Percentiles rank a stretch among this genome's conserved stretches.
Evolutionary conservation across 2,329 filamentous ascomycete species (phyloP).

Genomic region (Aspergillus sp.): DNA sequence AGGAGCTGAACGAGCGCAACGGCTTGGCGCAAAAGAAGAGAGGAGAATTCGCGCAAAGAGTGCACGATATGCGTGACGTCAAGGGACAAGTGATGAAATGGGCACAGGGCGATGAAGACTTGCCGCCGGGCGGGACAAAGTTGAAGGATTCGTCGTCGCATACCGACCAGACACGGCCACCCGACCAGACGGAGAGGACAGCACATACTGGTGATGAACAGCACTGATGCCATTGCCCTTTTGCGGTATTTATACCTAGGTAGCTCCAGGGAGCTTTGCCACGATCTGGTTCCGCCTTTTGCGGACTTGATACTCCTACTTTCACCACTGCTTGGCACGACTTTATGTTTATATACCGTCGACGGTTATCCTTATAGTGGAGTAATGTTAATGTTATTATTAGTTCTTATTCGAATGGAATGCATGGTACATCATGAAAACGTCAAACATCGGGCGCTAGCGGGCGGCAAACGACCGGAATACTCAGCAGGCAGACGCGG

Average conservation of each 20-base stretch:
- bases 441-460: neutral
- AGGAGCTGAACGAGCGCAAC: constrained; percentile 56
- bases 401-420: neutral
- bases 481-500: neutral
- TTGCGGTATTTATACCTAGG: neutral
- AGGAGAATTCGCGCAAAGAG: constrained; percentile 33
- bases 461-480: neutral
- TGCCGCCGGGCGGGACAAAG: neutral
- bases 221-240: neutral
- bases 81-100: constrained; percentile 43
- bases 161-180: neutral
- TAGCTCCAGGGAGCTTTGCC: neutral
- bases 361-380: neutral
- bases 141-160: neutral
- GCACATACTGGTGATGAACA: neutral
- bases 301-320: neutral
- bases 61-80: constrained; percentile 44
- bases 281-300: neutral
- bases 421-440: neutral
- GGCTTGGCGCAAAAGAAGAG: constrained; percentile 30
- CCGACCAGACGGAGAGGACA: neutral
- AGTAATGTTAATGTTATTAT: neutral
- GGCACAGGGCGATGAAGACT: constrained; percentile 37
- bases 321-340: neutral
- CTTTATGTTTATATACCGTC: neutral